A percentile compares a stretch with the other conserved stretches of the same genome.
Conservation (phyloP, 2,329 filamentous ascomycete genomes). For the Cladosporium sp. region DNA sequence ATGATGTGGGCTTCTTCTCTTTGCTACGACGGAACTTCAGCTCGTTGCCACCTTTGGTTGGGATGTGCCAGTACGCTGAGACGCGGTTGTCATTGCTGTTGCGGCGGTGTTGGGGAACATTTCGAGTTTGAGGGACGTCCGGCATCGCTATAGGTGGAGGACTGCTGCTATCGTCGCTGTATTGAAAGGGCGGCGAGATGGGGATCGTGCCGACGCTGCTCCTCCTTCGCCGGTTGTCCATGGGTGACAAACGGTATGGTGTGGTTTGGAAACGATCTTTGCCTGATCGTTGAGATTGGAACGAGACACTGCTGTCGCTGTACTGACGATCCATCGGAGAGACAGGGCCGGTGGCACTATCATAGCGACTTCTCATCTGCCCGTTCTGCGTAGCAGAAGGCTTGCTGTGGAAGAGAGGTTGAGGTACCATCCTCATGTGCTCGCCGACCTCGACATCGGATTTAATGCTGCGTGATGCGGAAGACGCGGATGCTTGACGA, state of each 20-base stretch:
- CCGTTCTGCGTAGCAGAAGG: constrained; percentile 2
- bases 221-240: constrained; percentile 8
- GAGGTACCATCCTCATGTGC: constrained; percentile 32
- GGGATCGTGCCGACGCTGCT: constrained; percentile 31
- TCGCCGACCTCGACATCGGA: constrained; percentile 22
- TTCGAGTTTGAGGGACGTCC: not conserved
- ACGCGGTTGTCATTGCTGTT: constrained; percentile 15
- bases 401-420: constrained; percentile 27
- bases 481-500: constrained; percentile 15
- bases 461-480: constrained; percentile 12
- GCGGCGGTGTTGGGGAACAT: not conserved
- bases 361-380: not conserved
- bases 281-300: not conserved
- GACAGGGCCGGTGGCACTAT: not conserved
- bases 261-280: not conserved
- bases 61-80: constrained; percentile 22
- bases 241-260: not conserved
- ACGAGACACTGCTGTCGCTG: constrained; percentile 4
- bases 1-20: constrained; percentile 10
- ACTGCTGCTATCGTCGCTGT: not conserved
- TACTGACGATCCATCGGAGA: not conserved
- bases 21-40: constrained; percentile 18
- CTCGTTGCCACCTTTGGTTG: constrained; percentile 8
- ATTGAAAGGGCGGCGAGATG: constrained; percentile 28
- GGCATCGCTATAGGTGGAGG: not conserved